Base-by-base conservation (phyloP, 495 filamentous ascomycete species). In the Terfezia boudieri region DNA sequence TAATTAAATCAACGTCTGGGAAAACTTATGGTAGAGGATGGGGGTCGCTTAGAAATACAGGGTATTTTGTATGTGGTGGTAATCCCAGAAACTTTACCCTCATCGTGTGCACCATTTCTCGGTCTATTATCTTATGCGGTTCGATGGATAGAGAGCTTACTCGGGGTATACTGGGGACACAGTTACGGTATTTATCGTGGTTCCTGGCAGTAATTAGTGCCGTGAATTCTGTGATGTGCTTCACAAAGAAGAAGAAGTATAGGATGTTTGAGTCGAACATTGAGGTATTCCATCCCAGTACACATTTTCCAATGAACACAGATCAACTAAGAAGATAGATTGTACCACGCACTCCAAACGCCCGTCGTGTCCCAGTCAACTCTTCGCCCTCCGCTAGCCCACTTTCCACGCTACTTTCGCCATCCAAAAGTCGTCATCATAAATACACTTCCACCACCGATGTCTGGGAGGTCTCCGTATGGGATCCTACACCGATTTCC, bases 381-480 rank as follows among this genome's bases (percentile, higher is more conserved):
- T 92, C 89, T 0, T 84, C 84, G 2, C 26, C 26, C 26, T 89
- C 89, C 0, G 73, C 77, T 53, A 72, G 80, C 4, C 76, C 79
- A 2, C 90, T 88, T 1, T 88, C 89, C 0, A 62, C 96, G 23
- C 81, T 82, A 37, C 80, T 86, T 51, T 14, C 77, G 73, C 56
- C 72, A 86, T 50, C 69, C 94, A 41, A 68, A 70, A 8, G 61
- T 70, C 1, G 68, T 74, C 50, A 68, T 67, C 11, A 61, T 65
- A 1, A 61, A 68, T 54, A 70, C 71, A 48, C 75, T 71, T 50
- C 85, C 83, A 76, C 79, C 22, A 74, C 81, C 4, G 90, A 98
- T 67, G 90, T 98, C 22, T 96, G 92, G 92, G 87, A 98, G 68
- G 66, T 98, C 53, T 76, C 80, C 0, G 75, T 96, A 14, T 98